Percentiles rank a stretch among this genome's conserved stretches.
Evolutionary conservation across 2,329 filamentous ascomycete genomes (phyloP).

Genomic region (Fusarium concolor): DNA sequence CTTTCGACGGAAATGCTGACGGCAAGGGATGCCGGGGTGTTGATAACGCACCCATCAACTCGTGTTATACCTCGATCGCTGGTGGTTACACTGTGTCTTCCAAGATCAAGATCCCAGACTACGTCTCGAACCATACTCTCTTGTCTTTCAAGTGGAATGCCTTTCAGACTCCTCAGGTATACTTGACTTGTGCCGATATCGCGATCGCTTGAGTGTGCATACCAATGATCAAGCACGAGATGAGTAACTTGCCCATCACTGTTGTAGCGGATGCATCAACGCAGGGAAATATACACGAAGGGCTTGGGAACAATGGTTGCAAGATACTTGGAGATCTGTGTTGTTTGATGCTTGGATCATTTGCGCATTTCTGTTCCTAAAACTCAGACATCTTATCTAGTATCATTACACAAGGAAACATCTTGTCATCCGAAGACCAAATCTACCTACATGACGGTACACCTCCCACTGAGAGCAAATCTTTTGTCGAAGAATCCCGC

Average conservation of each 20-base stretch:
- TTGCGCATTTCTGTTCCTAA: too few species aligned
- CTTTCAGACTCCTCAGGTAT: conserved; percentile 65
- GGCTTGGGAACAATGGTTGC: neutral
- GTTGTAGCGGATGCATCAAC: neutral
- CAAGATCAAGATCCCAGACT: conserved; percentile 63
- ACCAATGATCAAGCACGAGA: too few species aligned
- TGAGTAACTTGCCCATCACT: neutral
- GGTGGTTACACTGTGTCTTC: conserved; percentile 66
- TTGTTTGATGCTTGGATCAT: neutral
- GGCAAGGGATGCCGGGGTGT: conserved; percentile 59
- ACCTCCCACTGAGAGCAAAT: too few species aligned
- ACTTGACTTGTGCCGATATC: conserved; percentile 65
- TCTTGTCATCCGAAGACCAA: too few species aligned
- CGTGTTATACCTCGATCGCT: conserved; percentile 63
- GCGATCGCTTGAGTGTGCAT: conserved; percentile 55
- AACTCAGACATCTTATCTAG: too few species aligned
- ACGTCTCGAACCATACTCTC: conserved; percentile 61
- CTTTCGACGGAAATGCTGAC: conserved; percentile 49
- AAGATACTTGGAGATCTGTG: too few species aligned
- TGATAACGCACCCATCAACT: conserved; percentile 56
- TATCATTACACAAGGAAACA: too few species aligned
- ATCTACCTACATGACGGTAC: too few species aligned
- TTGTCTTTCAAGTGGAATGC: conserved; percentile 66
- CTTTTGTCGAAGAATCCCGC: too few species aligned
- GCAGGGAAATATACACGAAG: neutral